Evolutionary conservation across 805 yeast genomes (phyloP), one percentile per base, ranked within the genome.

Genomic region (Barnettozyma pratensis): DNA sequence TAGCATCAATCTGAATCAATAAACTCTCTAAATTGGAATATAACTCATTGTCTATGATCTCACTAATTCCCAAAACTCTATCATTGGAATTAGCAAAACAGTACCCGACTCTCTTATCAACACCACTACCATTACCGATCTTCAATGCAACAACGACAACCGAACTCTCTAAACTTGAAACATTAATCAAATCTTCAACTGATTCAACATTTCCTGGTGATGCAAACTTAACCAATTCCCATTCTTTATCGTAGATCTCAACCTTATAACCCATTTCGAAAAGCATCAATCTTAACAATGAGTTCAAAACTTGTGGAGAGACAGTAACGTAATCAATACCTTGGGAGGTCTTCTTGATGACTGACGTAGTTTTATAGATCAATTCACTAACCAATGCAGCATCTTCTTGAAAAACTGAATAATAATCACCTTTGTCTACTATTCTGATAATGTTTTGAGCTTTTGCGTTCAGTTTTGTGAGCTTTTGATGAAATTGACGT

Each of bases 151-250:
- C 80, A 11, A 81, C 75, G 39, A 83, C 78, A 11, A 83, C 74
- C 0, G 84, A 43, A 25, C 37, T 43, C 31, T 46, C 77, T 32
- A 72, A 65, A 11, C 54, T 48, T 9, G 76, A 69, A 4, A 71
- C 62, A 45, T 69, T 69, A 54, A 89, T 71, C 66, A 88, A 68
- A 34, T 85, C 90, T 55, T 87, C 96, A 42, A 86, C 79, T 39
- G 74, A 81, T 50, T 83, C 87, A 44, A 91, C 69, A 65, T 94
- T 91, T 6, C 99, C 99, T 0, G 98, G 97, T 1, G 96, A 84
- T 0, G 96, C 97, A 39, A 74, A 68, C 49, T 71, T 76, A 53
- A 69, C 56, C 46, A 77, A 68, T 44, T 65, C 72, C 78, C 96
- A 92, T 52, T 66, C 69, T 61, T 75, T 80, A 55, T 81, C 82